Evolutionary conservation across 208 protist genomes (phyloP), one percentile per base, ranked within the genome.

Genomic region (Acanthamoeba sp.): DNA sequence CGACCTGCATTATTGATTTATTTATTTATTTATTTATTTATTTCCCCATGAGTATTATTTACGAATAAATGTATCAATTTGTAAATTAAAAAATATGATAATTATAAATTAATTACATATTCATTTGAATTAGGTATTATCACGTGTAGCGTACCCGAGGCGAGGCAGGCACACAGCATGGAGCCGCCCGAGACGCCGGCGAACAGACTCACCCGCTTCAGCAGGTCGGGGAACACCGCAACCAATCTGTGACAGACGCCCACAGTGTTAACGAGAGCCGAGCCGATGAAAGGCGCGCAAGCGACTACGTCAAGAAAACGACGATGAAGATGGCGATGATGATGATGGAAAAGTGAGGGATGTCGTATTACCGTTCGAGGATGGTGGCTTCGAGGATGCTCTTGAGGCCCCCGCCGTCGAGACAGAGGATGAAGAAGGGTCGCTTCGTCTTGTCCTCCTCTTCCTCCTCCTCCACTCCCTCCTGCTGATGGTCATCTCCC

Each of bases 331-430:
- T 24, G 57, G 22, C 18, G 18, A 66, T 66, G 57, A n/a, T 66
- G 22, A 66, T 18, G 24, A 66, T n/a, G 57, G 57, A 66, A 66
- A 66, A 66, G 57, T 24, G 24, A 66, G 57, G 57, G 24, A n/a
- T 66, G 57, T n/a, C 24, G 22, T n/a, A 66, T 66, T 45, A 90
- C 84, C 88, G 32, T 50, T 93, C 62, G 32, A 93, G 88, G 45
- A 93, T 93, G 18, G 48, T 59, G 42, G 88, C 88, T 27, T 93
- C 88, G 27, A 93, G 40, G n/a, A 93, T 93, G 66, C 64, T 59
- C 64, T 93, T 93, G 45, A 93, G 62, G 0, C 88, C 88, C 5
- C 88, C 88, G 62, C 88, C 88, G 45, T 93, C 88, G 40, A 93
- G 88, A 29, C 88, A 80, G n/a, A 93, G 55, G 27, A 93, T 93